Percentiles rank a stretch among this genome's conserved stretches.
Evolutionary conservation across 164 flowering plant species (phyloP).

Genomic region (Nelumbo lutea): DNA sequence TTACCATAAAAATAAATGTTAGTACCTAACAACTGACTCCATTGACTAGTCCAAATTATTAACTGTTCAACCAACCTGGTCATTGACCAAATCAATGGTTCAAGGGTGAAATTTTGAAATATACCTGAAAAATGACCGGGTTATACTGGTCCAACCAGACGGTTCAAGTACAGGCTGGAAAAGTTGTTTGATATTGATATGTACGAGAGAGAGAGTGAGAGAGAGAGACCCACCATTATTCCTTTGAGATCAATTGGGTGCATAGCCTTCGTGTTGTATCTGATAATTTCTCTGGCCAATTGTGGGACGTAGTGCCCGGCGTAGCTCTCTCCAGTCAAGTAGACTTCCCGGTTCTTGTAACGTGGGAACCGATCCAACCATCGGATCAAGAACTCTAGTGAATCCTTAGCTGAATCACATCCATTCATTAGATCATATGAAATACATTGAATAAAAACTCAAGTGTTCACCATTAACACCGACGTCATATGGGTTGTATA

Average conservation of each 20-base stretch:
- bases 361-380: slow-evolving; percentile 80
- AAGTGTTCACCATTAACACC: neutral
- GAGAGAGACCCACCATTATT: slow-evolving; percentile 45
- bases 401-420: slow-evolving; percentile 61
- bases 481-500: no score
- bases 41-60: no score
- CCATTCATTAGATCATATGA: neutral
- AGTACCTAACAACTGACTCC: no score
- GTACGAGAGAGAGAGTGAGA: neutral
- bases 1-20: no score
- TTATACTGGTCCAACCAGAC: no score
- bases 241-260: slow-evolving; percentile 65
- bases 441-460: neutral
- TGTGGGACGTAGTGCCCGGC: slow-evolving; percentile 94
- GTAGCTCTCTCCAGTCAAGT: slow-evolving; percentile 84
- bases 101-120: no score
- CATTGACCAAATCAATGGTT: no score
- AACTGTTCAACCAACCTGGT: no score
- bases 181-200: no score
- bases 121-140: no score
- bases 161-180: no score
- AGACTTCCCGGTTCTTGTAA: slow-evolving; percentile 60
- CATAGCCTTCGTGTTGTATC: slow-evolving; percentile 40
- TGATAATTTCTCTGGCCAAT: slow-evolving; percentile 55
- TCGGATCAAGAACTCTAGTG: slow-evolving; percentile 53